Evolutionary conservation across 805 yeast species (phyloP).

Genomic region (Lachancea fermentati): DNA sequence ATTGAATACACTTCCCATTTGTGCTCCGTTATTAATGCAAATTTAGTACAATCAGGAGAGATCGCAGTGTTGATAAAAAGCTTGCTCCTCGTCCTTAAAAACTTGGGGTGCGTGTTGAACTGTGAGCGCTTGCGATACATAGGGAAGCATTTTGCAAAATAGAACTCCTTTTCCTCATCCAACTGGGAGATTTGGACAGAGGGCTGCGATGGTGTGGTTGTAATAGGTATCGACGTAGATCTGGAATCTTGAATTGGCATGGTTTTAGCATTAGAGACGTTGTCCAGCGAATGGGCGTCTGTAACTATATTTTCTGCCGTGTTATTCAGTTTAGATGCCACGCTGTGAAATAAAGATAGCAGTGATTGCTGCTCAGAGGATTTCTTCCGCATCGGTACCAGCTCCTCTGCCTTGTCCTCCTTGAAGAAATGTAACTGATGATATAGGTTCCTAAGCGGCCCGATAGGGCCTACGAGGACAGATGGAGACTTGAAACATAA

Average conservation of each 20-base stretch:
- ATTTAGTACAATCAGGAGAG: constrained; percentile 57
- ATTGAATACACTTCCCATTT: constrained; percentile 72
- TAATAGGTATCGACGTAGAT: constrained; percentile 4
- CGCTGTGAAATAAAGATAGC: constrained; percentile 31
- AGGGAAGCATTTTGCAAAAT: constrained; percentile 78
- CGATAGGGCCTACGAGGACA: constrained; percentile 30
- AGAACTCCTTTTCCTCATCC: constrained; percentile 48
- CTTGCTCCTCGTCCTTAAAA: constrained; percentile 44
- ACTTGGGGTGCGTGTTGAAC: constrained; percentile 46
- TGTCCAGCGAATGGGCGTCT: constrained; percentile 12
- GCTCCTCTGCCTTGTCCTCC: constrained; percentile 1
- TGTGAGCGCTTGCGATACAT: constrained; percentile 60
- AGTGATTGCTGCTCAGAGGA: constrained; percentile 21
- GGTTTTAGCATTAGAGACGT: constrained; percentile 22
- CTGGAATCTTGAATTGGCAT: constrained; percentile 17
- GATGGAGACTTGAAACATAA: constrained; percentile 27
- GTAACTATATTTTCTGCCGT: constrained; percentile 4
- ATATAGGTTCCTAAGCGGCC: constrained; percentile 31
- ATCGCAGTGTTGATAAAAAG: constrained; percentile 51
- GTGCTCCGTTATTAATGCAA: constrained; percentile 60
- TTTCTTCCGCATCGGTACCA: background rate
- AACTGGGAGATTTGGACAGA: constrained; percentile 14
- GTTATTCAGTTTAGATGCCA: constrained; percentile 21
- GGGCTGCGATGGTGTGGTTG: constrained; percentile 3
- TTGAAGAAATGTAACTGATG: constrained; percentile 18